phyloP scores from a whole-genome alignment of 2,329 filamentous ascomycete species.

The Paradendryphiella salina region DNA sequence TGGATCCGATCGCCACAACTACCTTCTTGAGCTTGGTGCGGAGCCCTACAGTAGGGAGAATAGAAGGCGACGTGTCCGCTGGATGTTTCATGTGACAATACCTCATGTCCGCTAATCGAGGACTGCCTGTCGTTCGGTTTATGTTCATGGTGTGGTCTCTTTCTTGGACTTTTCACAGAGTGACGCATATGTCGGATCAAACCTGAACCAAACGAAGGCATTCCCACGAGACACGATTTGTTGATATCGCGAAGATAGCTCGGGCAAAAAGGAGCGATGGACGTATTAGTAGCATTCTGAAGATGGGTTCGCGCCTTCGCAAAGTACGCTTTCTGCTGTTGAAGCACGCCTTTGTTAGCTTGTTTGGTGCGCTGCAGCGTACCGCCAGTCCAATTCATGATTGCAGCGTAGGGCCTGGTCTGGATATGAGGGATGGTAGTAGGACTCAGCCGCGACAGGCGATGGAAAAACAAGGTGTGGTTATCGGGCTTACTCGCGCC shows the following conservation, averaged over 20 bases:
- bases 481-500: not conserved
- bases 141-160: not conserved
- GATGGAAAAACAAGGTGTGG: not conserved
- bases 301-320: constrained; percentile 46
- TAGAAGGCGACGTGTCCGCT: not conserved
- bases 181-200: constrained; percentile 18
- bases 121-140: constrained; percentile 1
- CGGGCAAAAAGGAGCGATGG: constrained; percentile 28
- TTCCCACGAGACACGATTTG: constrained; percentile 2
- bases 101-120: not conserved
- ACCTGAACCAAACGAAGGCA: constrained; percentile 12
- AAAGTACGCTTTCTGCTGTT: constrained; percentile 54
- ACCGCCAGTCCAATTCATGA: constrained; percentile 57
- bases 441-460: not conserved
- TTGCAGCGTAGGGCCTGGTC: not conserved
- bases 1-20: not conserved
- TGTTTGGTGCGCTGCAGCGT: constrained; percentile 47
- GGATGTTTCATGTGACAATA: not conserved
- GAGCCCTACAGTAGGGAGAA: not conserved
- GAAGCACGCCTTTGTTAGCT: constrained; percentile 41
- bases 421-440: not conserved
- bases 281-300: constrained; percentile 24
- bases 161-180: constrained; percentile 3
- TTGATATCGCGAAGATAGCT: constrained; percentile 26
- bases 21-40: constrained; percentile 1